These are phyloP conservation scores for Takashimella tepidaria DNA, from an alignment of 1,284 basidiomycete species.

Conservation along the genomic window DNA sequence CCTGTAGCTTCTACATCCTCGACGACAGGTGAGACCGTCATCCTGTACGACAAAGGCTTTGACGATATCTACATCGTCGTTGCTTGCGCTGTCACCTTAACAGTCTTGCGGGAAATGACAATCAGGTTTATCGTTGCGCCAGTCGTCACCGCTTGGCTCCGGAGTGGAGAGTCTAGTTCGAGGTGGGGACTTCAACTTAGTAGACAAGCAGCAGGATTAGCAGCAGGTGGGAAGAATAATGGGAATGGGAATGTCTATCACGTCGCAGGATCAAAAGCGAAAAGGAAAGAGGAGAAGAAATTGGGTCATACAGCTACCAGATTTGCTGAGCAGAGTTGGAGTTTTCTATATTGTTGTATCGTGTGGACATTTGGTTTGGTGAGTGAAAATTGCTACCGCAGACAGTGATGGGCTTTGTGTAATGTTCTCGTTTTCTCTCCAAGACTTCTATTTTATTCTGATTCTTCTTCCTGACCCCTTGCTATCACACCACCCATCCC, in stretches of 20 bases:
- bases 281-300: constrained; percentile 28
- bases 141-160: not conserved
- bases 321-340: constrained; percentile 95
- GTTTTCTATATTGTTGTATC: constrained; percentile 68
- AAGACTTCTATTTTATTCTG: constrained; percentile 9
- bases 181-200: too few species aligned
- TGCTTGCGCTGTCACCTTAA: constrained; percentile 69
- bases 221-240: not conserved
- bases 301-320: constrained; percentile 66
- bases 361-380: constrained; percentile 79
- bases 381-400: too few species aligned
- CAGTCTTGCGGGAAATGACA: constrained; percentile 66
- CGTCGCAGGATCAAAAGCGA: not conserved
- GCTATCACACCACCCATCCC: too few species aligned
- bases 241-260: not conserved
- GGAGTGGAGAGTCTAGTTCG: not conserved
- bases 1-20: constrained; percentile 52
- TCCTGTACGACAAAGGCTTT: constrained; percentile 59
- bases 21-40: constrained; percentile 5
- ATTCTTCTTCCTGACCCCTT: constrained; percentile 4
- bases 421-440: too few species aligned
- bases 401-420: too few species aligned
- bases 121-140: constrained; percentile 71
- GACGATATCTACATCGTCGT: constrained; percentile 68
- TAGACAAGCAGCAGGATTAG: constrained; percentile 4